Evolutionary conservation across 176 grass and related monocot species (phyloP).

Genomic region (Poa annua): DNA sequence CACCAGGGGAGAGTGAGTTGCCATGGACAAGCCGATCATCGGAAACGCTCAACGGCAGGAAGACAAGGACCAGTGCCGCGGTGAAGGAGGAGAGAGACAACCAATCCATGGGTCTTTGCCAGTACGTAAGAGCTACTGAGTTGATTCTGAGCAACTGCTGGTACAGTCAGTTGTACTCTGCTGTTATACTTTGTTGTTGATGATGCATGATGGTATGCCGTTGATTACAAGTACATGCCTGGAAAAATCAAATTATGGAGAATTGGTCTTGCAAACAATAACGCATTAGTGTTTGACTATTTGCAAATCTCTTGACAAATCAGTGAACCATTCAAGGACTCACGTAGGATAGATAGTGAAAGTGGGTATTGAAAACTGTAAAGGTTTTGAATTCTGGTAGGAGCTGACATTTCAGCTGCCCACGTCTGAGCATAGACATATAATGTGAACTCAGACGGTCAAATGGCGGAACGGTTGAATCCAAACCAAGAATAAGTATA

Average conservation of each 20-base stretch:
- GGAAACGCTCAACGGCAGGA: not conserved
- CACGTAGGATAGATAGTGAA: not conserved
- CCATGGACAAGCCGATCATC: conserved; percentile 13
- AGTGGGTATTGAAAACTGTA: not conserved
- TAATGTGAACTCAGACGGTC: not conserved
- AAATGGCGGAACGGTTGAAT: not conserved
- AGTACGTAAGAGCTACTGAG: too few species aligned
- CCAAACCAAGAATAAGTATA: not conserved
- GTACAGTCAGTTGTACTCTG: not conserved
- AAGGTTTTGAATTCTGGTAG: not conserved
- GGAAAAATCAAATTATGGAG: not conserved
- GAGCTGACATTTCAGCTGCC: not conserved
- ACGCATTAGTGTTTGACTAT: not conserved
- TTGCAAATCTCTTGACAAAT: not conserved
- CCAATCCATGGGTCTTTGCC: too few species aligned
- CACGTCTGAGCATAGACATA: not conserved
- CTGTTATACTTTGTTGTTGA: not conserved
- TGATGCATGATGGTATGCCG: not conserved
- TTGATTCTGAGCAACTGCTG: too few species aligned
- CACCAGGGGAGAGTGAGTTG: not conserved
- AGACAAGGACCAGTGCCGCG: too few species aligned
- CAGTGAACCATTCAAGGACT: not conserved
- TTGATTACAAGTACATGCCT: not conserved
- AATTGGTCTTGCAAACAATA: not conserved
- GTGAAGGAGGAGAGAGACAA: too few species aligned